Evolutionary conservation across 441 rosid genomes (phyloP).

Genomic region (Metrosideros polymorpha): DNA sequence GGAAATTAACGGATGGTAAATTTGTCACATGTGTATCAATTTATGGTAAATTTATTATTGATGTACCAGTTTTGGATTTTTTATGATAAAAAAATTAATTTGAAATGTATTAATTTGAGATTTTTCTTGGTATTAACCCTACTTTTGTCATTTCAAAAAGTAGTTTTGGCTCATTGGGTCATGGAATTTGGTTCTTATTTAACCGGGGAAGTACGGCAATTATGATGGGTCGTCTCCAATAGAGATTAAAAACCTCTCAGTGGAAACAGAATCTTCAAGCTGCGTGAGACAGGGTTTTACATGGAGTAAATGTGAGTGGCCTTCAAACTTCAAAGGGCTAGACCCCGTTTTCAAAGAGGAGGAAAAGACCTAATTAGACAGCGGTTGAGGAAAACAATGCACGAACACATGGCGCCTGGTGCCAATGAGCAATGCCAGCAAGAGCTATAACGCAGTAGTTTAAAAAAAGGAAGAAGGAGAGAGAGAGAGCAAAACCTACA

Average conservation of each 20-base stretch:
- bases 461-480: no score
- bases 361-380: slow-evolving; percentile 27
- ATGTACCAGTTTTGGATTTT: no score
- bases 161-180: not conserved
- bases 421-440: not conserved
- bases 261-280: not conserved
- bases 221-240: not conserved
- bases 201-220: not conserved
- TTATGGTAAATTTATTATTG: no score
- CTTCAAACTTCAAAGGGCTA: not conserved
- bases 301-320: not conserved
- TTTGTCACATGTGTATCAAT: no score
- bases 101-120: no score
- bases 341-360: slow-evolving; percentile 11
- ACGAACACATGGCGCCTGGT: slow-evolving; percentile 49
- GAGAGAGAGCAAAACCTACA: not conserved
- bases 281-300: not conserved
- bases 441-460: not conserved
- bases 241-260: not conserved
- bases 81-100: no score
- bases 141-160: not conserved
- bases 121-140: no score
- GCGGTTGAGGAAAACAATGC: slow-evolving; percentile 66
- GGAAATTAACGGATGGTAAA: no score
- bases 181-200: not conserved